Conservation (phyloP, 1,139 yeast genomes). For the Saccharomycopsis phalli region DNA sequence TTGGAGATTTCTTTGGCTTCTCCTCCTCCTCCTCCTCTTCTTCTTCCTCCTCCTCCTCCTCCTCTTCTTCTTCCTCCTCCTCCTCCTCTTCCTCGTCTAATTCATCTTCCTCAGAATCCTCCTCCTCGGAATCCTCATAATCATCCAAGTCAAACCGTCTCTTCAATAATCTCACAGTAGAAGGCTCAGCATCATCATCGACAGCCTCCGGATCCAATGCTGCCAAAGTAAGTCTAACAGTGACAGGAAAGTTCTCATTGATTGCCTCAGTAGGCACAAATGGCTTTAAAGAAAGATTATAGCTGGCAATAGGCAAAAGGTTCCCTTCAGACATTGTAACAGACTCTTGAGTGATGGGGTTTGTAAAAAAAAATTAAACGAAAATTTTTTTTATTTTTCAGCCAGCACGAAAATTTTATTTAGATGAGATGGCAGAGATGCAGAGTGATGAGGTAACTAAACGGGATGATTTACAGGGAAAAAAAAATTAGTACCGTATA, state of each 20-base stretch:
- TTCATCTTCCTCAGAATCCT: conserved; percentile 41
- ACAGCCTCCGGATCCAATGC: conserved; percentile 84
- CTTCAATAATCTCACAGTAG: conserved; percentile 84
- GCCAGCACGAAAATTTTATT: conserved; percentile 1
- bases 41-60: conserved; percentile 30
- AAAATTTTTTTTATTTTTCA: conserved; percentile 5
- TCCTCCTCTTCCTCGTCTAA: conserved; percentile 42
- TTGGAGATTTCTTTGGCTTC: conserved; percentile 24
- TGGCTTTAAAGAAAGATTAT: conserved; percentile 77
- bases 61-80: conserved; percentile 33
- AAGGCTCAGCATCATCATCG: conserved; percentile 75
- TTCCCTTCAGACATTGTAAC: conserved; percentile 39
- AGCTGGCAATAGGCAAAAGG: conserved; percentile 75
- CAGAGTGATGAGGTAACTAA: neutral
- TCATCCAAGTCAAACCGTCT: conserved; percentile 45
- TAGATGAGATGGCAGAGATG: conserved; percentile 1
- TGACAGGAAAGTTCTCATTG: conserved; percentile 76
- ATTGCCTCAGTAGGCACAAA: conserved; percentile 81
- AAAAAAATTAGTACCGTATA: too few relatives aligned
- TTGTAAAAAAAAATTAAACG: neutral
- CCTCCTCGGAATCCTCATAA: conserved; percentile 37
- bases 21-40: conserved; percentile 24
- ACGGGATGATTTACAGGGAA: neutral
- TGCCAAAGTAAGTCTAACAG: conserved; percentile 88
- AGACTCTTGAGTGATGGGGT: neutral